Evolutionary conservation across 441 rosid genomes (phyloP).

Genomic region (Capsella rubella): DNA sequence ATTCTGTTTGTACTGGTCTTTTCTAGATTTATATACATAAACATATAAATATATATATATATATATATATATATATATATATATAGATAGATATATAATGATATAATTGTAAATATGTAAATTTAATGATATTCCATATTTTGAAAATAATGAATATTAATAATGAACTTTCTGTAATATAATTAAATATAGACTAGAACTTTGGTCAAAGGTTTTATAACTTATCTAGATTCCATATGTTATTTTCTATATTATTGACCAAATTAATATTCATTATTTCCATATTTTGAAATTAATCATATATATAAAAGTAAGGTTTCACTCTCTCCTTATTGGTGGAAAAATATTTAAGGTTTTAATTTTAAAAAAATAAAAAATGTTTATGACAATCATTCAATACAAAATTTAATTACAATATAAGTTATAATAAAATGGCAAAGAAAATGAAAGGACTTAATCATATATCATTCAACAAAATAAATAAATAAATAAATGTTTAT

Average conservation of each 20-base stretch:
- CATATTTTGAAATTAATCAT: no score
- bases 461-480: no score
- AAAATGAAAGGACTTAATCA: no score
- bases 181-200: not conserved
- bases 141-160: not conserved
- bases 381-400: no score
- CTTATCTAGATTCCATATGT: not conserved
- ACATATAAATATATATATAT: not conserved
- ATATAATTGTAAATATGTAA: not conserved
- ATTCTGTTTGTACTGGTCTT: not conserved
- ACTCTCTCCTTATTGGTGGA: no score
- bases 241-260: not conserved
- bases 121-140: not conserved
- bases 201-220: not conserved
- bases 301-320: no score
- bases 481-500: no score
- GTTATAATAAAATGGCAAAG: no score
- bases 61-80: not conserved
- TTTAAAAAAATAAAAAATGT: no score
- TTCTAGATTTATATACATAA: not conserved
- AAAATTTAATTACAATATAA: no score
- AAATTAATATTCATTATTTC: no score
- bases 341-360: no score
- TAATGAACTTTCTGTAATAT: not conserved
- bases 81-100: not conserved